phyloP scores from a whole-genome alignment of 2,329 filamentous ascomycete genomes.

The Ophiostoma quercus region DNA sequence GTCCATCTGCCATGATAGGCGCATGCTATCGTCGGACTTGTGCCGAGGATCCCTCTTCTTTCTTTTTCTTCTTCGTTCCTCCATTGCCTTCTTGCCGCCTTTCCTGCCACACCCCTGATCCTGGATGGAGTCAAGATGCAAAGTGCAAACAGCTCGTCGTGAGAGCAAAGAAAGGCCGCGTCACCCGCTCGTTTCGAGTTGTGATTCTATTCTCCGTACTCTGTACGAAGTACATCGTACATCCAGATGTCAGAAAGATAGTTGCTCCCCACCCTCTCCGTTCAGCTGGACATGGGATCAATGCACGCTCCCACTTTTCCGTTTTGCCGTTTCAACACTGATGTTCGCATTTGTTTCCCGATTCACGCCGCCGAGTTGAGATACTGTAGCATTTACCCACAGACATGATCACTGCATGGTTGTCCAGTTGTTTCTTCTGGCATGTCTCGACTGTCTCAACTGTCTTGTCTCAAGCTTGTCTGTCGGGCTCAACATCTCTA shows the following conservation, averaged over 20 bases:
- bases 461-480: not conserved
- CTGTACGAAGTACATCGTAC: not conserved
- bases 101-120: not conserved
- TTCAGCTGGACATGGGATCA: constrained; percentile 15
- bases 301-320: constrained; percentile 11
- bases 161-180: not conserved
- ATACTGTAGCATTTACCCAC: constrained; percentile 10
- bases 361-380: not conserved
- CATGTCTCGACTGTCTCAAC: not conserved
- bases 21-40: not conserved
- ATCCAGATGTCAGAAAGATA: not conserved
- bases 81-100: not conserved
- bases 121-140: not conserved
- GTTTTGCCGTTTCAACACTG: not conserved
- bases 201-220: not conserved
- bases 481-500: not conserved
- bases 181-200: not conserved
- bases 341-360: not conserved
- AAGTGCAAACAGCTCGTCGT: no score
- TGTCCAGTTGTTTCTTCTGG: not conserved
- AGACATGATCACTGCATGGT: not conserved
- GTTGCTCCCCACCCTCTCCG: not conserved
- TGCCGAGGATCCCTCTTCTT: not conserved
- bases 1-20: not conserved
- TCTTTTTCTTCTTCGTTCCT: not conserved